Percentiles rank a stretch among this genome's conserved stretches.
phyloP scores from a whole-genome alignment of 805 yeast genomes.

The Wickerhamomyces chaumierensis region DNA sequence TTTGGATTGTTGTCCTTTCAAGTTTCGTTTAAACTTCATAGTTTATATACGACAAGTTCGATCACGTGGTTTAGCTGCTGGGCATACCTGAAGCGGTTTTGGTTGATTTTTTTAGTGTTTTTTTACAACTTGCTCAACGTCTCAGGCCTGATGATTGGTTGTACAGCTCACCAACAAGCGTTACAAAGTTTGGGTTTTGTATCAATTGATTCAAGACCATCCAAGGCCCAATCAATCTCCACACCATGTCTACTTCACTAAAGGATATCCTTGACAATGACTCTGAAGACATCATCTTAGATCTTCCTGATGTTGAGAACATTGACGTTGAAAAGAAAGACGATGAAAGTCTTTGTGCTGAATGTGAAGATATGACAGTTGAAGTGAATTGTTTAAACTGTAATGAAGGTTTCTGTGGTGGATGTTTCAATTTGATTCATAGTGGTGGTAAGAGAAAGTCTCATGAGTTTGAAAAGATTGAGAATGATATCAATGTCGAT shows the following conservation, averaged over 20 bases:
- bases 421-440: slow-evolving; percentile 59
- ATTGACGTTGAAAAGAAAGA: slow-evolving; percentile 14
- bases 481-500: slow-evolving; percentile 9
- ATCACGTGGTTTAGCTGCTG: no score
- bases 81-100: no score
- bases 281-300: not conserved
- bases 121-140: no score
- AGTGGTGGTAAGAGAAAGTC: slow-evolving; percentile 50
- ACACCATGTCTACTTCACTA: not conserved
- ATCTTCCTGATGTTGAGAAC: not conserved
- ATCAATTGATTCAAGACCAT: no score
- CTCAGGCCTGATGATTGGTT: no score
- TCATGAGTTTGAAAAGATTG: slow-evolving; percentile 26
- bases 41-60: no score
- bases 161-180: no score
- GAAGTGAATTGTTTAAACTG: slow-evolving; percentile 54
- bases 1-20: no score
- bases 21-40: no score
- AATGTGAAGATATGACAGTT: slow-evolving; percentile 64
- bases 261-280: not conserved
- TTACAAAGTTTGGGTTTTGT: no score
- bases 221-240: no score
- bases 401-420: slow-evolving; percentile 57
- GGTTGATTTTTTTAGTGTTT: no score
- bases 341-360: slow-evolving; percentile 43